Conservation (phyloP, 2,329 filamentous ascomycete species). For the Botrytis paeoniae region DNA sequence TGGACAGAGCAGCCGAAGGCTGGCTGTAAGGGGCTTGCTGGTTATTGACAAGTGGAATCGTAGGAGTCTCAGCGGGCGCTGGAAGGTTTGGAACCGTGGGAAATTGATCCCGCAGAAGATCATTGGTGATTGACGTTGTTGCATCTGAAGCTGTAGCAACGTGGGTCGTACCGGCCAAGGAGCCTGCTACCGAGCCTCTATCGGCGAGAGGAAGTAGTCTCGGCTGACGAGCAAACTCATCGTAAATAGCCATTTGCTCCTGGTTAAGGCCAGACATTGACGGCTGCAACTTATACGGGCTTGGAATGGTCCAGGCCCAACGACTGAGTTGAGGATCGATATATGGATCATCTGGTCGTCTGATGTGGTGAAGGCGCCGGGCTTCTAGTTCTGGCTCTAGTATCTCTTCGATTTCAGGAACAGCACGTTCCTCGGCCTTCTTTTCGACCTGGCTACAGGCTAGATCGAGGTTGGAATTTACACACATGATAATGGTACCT, state of each 20-base stretch:
- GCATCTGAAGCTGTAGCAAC: constrained; percentile 58
- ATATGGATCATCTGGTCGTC: constrained; percentile 79
- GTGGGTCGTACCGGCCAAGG: constrained; percentile 55
- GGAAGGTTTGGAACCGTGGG: constrained; percentile 54
- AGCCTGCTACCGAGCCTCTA: constrained; percentile 22
- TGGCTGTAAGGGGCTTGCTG: constrained; percentile 57
- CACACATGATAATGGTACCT: constrained; percentile 95
- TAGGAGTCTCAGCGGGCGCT: constrained; percentile 58
- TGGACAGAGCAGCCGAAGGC: constrained; percentile 48
- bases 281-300: constrained; percentile 84
- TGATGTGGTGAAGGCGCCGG: constrained; percentile 70
- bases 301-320: constrained; percentile 91
- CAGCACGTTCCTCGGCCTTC: constrained; percentile 87
- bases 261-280: constrained; percentile 71
- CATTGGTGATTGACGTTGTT: constrained; percentile 59
- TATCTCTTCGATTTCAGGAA: constrained; percentile 93
- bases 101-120: constrained; percentile 62
- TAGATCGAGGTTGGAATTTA: constrained; percentile 93
- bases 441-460: constrained; percentile 94
- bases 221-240: constrained; percentile 88
- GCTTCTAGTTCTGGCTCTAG: constrained; percentile 77
- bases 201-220: constrained; percentile 48
- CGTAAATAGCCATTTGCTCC: constrained; percentile 93
- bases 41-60: constrained; percentile 47
- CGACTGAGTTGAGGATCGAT: constrained; percentile 77